Evolutionary conservation across 2,329 filamentous ascomycete species (phyloP), one percentile per base, ranked within the genome.

Genomic region (Lasiodiplodia sp.): DNA sequence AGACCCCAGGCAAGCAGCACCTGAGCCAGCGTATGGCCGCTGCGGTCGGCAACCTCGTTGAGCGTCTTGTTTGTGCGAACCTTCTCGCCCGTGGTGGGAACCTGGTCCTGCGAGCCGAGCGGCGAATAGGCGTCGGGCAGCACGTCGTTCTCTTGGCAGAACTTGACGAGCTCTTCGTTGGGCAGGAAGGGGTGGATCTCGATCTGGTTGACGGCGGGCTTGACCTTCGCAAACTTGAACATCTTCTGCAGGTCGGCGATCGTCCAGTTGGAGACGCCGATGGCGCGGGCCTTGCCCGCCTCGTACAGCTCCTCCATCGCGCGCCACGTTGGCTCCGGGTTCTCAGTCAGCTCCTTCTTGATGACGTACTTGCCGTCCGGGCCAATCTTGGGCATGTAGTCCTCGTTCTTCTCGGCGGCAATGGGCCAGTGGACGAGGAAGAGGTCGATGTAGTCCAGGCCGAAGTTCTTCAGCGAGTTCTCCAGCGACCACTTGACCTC

Each of bases 1-100:
- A 97, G 79, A 71, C 91, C 92, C 87, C 93, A 97, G 68, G 93
- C 87, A 63, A 97, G 81, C 76, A 97, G 79, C n/a, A 97, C 83
- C 83, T 97, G 94, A 1, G 92, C 91, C 69, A 92, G 89, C 11
- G 89, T 88, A 82, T 92, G 92, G 71, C 85, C 86, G 77, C 96
- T 88, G 81, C 93, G 93, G 75, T 90, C 83, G 0, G 90, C 89
- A 65, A 96, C 80, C 25, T 84, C 85, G 72, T 88, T 87, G 65
- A 96, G 82, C 23, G 86, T 87, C 69, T 87, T 82, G 72, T 96
- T 91, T 53, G 90, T 90, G 57, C 88, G 83, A 18, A 90, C 89
- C 73, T 87, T 90, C 83, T 92, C 90, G 72, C 90, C 90, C 8
- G 88, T 91, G 70, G 79, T 87, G 66, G 89, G 89, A 23, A 91